Evolutionary conservation across 2,329 filamentous ascomycete species (phyloP).

Genomic region (Celoporthe dispersa): DNA sequence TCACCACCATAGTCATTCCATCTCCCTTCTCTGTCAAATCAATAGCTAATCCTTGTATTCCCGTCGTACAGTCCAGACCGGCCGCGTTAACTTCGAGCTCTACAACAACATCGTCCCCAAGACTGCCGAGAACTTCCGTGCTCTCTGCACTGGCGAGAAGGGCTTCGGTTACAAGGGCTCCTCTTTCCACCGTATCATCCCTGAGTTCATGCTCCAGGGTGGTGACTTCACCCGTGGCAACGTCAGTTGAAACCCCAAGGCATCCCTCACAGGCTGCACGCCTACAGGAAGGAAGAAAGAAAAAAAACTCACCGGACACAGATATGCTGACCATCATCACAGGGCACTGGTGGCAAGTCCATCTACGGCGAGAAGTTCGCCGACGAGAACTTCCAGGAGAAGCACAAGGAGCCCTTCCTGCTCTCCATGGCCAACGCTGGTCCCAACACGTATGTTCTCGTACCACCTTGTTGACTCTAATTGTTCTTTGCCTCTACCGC

Average conservation of each 20-base stretch:
- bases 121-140: constrained; percentile 84
- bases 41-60: constrained; percentile 8
- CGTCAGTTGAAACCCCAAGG: constrained; percentile 56
- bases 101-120: constrained; percentile 86
- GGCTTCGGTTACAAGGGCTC: constrained; percentile 84
- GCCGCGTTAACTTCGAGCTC: constrained; percentile 88
- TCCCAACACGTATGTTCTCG: constrained; percentile 76
- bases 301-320: neutral
- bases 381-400: constrained; percentile 86
- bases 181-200: constrained; percentile 91
- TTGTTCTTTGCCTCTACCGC: neutral
- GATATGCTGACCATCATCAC: constrained; percentile 26
- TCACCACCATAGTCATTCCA: constrained; percentile 24
- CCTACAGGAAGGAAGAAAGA: no score
- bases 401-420: constrained; percentile 76
- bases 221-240: constrained; percentile 94
- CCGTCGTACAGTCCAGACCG: constrained; percentile 64
- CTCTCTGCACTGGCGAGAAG: constrained; percentile 80
- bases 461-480: no score
- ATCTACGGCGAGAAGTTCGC: constrained; percentile 95
- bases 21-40: neutral
- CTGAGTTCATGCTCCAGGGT: constrained; percentile 93
- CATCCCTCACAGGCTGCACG: neutral
- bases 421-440: constrained; percentile 96
- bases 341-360: constrained; percentile 91